Base-by-base conservation (phyloP, 2,329 filamentous ascomycete genomes). In the Bipolaris oryzae region DNA sequence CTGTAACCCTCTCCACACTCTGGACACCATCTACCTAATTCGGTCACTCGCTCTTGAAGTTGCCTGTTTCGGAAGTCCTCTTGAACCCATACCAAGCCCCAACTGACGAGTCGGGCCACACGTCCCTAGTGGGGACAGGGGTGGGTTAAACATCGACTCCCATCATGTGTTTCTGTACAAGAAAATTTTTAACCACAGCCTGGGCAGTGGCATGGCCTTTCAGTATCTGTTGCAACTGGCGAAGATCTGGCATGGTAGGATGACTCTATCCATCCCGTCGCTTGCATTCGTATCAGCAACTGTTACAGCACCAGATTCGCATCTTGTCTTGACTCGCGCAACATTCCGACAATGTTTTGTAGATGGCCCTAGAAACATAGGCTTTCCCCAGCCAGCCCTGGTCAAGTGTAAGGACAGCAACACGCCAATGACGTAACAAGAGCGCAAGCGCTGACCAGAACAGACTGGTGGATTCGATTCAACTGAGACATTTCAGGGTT, bases 241-340 rank as follows among this genome's bases (percentile, higher is more conserved):
- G 1, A 5, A 31, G 25, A 31, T 28, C 4, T 31, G 42, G 31
- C 3, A 28, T 11, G 15, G 15, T n/a, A 44, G 28, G 23, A 9
- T 7, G 9, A 44, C 16, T 25, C n/a, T 18, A 15, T 9, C n/a
- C n/a, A 11, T 10, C n/a, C 11, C 23, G 42, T 44, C 25, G 21
- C 25, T 15, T 11, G 11, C 25, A n/a, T 31, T 18, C 7, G 10
- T 21, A 23, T 23, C 9, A 43, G 28, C 3, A 10, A 16, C 21
- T 43, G 41, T 43, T 28, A n/a, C 15, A 43, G 41, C 16, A 6
- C n/a, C 18, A 9, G 42, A 15, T 44, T 5, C 13, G 13, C 23
- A 28, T 28, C 23, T 16, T 43, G 41, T n/a, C 41, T 43, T 43
- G 41, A 43, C 41, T 43, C 41, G 41, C 41, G 42, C 42, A 18